These are phyloP conservation scores for Melampsora abietis-canadensis DNA, from an alignment of 1,284 basidiomycete species.

Conservation along the genomic window DNA sequence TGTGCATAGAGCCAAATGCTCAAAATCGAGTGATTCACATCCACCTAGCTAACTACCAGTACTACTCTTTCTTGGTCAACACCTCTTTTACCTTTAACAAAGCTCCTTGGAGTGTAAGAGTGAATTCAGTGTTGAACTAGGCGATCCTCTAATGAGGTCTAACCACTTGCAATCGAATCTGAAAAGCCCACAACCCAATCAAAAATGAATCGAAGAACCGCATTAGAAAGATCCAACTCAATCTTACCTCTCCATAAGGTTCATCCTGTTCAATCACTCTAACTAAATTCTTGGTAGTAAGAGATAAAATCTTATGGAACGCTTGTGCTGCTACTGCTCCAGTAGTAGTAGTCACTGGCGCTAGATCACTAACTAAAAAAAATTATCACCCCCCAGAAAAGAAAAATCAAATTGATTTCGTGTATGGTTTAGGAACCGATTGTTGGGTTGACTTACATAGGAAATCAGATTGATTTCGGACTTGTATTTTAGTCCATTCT, in stretches of 20 bases:
- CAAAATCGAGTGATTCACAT: too few species aligned
- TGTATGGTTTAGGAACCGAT: not conserved
- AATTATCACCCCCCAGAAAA: too few species aligned
- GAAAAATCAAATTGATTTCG: not conserved
- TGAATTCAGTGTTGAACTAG: too few species aligned
- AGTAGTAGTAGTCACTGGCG: conserved; percentile 36
- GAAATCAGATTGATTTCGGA: conserved; percentile 36
- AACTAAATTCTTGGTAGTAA: conserved; percentile 20
- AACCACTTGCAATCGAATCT: conserved; percentile 7
- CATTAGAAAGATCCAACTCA: not conserved
- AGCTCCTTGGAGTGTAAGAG: too few species aligned
- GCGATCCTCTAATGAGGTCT: not conserved
- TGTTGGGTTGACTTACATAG: conserved; percentile 14
- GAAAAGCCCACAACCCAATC: not conserved
- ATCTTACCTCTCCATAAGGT: conserved; percentile 38
- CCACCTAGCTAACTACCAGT: too few species aligned
- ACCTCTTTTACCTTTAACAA: too few species aligned
- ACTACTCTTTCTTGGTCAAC: too few species aligned
- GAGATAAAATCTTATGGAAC: conserved; percentile 37
- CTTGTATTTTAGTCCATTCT: conserved; percentile 25
- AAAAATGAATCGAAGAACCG: not conserved
- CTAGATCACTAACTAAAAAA: conserved; percentile 39
- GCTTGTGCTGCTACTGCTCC: conserved; percentile 36
- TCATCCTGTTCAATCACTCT: conserved; percentile 42
- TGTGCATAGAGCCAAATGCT: too few species aligned